phyloP scores from a whole-genome alignment of 108 stramenopile species.

The Skeletonema tropicum region DNA sequence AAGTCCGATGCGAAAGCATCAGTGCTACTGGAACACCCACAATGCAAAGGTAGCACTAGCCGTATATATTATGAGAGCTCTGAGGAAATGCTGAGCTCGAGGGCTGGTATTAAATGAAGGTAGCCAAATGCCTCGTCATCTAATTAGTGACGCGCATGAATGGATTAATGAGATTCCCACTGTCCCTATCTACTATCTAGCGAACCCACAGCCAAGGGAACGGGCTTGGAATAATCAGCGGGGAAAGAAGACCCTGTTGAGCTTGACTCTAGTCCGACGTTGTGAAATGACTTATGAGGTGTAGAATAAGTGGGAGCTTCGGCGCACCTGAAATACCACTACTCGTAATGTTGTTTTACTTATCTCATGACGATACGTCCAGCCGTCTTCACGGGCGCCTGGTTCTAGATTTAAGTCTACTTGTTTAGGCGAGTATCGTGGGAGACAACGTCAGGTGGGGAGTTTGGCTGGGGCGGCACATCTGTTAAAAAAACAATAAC shows the following conservation, averaged over 20 bases:
- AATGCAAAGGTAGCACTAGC: too few relatives aligned
- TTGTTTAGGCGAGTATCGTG: conserved; percentile 76
- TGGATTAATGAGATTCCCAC: too few relatives aligned
- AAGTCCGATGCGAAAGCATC: too few relatives aligned
- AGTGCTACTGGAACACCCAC: too few relatives aligned
- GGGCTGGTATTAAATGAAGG: too few relatives aligned
- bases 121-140: too few relatives aligned
- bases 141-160: too few relatives aligned
- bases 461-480: conserved; percentile 96
- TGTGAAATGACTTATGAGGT: conserved; percentile 97
- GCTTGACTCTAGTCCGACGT: conserved; percentile 98
- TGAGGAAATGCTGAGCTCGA: too few relatives aligned
- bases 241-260: conserved; percentile 98
- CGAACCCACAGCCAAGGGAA: too few relatives aligned
- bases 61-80: too few relatives aligned
- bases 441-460: conserved; percentile 94
- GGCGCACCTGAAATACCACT: conserved; percentile 95
- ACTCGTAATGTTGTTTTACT: conserved; percentile 98
- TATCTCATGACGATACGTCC: conserved; percentile 89
- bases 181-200: too few relatives aligned
- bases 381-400: conserved; percentile 80
- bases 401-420: conserved; percentile 74
- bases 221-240: too few relatives aligned
- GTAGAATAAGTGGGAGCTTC: conserved; percentile 96
- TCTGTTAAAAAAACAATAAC: conserved; percentile 93